A percentile compares a stretch with the other conserved stretches of the same genome.
Evolutionary conservation across 768 basidiomycete species (phyloP).

Genomic region (Boletus fagicola): DNA sequence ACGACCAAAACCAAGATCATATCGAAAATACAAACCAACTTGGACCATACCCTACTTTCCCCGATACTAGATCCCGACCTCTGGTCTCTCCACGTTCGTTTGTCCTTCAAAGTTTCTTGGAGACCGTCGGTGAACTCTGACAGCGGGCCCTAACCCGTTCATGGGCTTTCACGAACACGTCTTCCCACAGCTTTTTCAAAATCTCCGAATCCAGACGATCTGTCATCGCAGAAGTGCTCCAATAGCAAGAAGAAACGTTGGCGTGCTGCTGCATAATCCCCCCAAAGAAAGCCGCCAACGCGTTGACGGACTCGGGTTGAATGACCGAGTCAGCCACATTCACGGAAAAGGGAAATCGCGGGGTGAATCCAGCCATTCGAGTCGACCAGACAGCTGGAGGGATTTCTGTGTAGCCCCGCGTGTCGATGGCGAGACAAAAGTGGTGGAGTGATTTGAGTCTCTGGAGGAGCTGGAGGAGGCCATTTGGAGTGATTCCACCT

Average conservation of each 20-base stretch:
- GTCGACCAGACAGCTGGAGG: not conserved
- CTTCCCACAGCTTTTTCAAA: slow-evolving; percentile 16
- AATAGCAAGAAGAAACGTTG: slow-evolving; percentile 3
- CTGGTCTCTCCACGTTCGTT: not conserved
- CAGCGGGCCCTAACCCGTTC: not conserved
- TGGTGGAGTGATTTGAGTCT: not conserved
- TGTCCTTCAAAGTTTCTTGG: not conserved
- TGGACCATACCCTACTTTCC: not conserved
- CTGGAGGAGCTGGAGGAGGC: slow-evolving; percentile 17
- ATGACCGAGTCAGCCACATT: slow-evolving; percentile 20
- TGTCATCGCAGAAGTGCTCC: slow-evolving; percentile 10
- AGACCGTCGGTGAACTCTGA: not conserved
- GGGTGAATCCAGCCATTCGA: not conserved
- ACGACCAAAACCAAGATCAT: not conserved
- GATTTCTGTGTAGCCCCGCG: slow-evolving; percentile 1
- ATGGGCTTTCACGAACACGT: slow-evolving; percentile 20
- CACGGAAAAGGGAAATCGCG: slow-evolving; percentile 9
- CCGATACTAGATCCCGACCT: not conserved
- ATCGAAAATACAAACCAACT: not conserved
- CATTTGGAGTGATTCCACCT: slow-evolving; percentile 17
- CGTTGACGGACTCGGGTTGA: slow-evolving; percentile 15
- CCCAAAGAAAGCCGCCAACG: slow-evolving; percentile 19
- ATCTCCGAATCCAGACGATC: slow-evolving; percentile 16
- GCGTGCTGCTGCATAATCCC: slow-evolving; percentile 8
- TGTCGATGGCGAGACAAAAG: slow-evolving; percentile 18